Evolutionary conservation across 345 rosid genomes (phyloP).

Genomic region (Anacardium occidentale): DNA sequence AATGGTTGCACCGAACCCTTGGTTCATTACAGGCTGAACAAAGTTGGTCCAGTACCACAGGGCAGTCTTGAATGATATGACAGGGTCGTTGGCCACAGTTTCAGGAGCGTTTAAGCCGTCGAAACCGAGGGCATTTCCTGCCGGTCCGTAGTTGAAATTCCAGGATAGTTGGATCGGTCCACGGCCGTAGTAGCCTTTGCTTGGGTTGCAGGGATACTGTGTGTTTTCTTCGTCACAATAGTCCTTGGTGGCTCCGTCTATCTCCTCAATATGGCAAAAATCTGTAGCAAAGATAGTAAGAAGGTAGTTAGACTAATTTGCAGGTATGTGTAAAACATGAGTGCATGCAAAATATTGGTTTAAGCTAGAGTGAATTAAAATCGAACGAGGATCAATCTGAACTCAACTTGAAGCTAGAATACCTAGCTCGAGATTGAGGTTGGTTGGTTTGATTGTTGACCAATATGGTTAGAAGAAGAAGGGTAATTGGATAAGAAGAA

Average conservation of each 20-base stretch:
- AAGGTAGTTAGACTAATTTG: not conserved
- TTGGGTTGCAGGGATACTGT: conserved; percentile 56
- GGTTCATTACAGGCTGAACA: conserved; percentile 34
- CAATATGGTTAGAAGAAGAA: no score
- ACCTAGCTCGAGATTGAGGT: no score
- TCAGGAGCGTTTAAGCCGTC: conserved; percentile 44
- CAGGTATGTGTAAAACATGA: not conserved
- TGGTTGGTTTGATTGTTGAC: no score
- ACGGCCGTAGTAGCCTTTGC: conserved; percentile 42
- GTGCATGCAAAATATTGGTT: no score
- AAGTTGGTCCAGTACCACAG: conserved; percentile 48
- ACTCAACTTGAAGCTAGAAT: no score
- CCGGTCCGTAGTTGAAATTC: conserved; percentile 52
- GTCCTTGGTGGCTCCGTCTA: conserved; percentile 46
- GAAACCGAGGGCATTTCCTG: conserved; percentile 36
- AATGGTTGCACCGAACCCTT: conserved; percentile 56
- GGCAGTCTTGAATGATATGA: conserved; percentile 43
- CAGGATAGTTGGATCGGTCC: conserved; percentile 57
- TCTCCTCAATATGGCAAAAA: conserved; percentile 65
- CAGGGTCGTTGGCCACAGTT: conserved; percentile 37
- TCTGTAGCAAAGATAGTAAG: conserved; percentile 30
- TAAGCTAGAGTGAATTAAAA: no score
- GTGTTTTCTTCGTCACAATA: conserved; percentile 41
- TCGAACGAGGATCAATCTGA: no score
- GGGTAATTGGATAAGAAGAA: no score